Base-by-base conservation (phyloP, 1,284 basidiomycete species). In the Ceratobasidium sp. region DNA sequence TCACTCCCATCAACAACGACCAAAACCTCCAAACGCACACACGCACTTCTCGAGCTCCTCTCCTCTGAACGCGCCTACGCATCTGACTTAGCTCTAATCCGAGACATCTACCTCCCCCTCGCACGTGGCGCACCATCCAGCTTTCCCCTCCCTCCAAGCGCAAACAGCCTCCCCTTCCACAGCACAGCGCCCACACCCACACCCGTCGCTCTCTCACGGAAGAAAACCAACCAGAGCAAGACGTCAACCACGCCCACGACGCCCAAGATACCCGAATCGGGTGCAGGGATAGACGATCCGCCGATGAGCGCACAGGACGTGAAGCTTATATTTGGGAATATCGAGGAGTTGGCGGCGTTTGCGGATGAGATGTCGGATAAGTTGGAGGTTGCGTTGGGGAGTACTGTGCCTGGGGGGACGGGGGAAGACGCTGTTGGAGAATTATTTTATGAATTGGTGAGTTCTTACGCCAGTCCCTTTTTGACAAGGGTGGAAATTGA, bases 31-130 rank as follows among this genome's bases (percentile, higher is more conserved):
- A 97, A 95, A 83, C 89, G 96, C 31, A 87, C 90, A 29, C 93
- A 97, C 80, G 92, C 95, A 1, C 84, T 98, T 45, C 88, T 91
- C 60, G 96, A 98, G 80, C 86, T 97, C 27, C 87, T 95, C 54
- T 88, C 89, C 14, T 96, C 94, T 24, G 96, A 98, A 81, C 86
- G 92, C 33, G 90, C 93, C 0, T 97, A 97, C 82, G 94, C 96
- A 0, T 91, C 89, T 11, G 96, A 98, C 84, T 86, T 98, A 24
- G 91, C 91, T 2, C 86, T 98, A 63, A 89, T 98, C 69, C 87
- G 92, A 59, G 93, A 96, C 78, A 89, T 97, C 33, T 94, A 96
- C 81, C 89, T 96, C 57, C 92, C 92, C 9, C 83, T 93, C 74
- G 92, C 92, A 41, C 82, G 90, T 80, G 92, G 93, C 87, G 48